Percentiles rank a stretch among this genome's conserved stretches.
phyloP scores from a whole-genome alignment of 306 rosid genomes.

The Psophocarpus tetragonolobus region DNA sequence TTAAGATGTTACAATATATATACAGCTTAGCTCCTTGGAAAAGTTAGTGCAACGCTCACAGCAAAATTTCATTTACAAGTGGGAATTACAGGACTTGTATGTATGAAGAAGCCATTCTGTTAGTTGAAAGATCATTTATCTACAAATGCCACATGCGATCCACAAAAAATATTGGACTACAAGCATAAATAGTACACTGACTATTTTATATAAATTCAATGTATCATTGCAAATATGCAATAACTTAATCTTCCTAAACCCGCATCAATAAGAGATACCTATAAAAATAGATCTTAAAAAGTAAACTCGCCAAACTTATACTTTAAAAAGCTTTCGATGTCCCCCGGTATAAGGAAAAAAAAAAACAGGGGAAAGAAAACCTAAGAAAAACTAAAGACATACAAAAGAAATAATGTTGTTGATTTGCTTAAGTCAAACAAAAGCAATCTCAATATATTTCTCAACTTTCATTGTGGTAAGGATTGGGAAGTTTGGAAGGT shows the following conservation, averaged over 20 bases:
- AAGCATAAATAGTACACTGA: neutral
- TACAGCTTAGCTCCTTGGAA: no score
- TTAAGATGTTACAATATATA: neutral
- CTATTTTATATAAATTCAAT: neutral
- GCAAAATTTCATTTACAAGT: neutral
- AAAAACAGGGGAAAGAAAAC: slow-evolving; percentile 30
- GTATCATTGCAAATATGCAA: neutral
- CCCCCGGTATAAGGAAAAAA: slow-evolving; percentile 27
- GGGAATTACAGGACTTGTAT: neutral
- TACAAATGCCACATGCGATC: neutral
- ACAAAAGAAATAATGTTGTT: neutral
- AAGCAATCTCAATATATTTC: slow-evolving; percentile 18
- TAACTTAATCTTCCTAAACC: slow-evolving; percentile 20
- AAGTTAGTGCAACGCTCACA: no score
- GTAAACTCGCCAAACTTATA: slow-evolving; percentile 16
- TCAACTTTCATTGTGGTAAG: neutral
- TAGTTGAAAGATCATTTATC: neutral
- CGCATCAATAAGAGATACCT: slow-evolving; percentile 25
- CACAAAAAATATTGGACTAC: neutral
- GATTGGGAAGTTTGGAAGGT: slow-evolving; percentile 3
- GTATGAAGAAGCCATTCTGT: neutral
- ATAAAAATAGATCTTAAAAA: neutral
- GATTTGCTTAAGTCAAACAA: slow-evolving; percentile 34
- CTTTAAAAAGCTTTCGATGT: slow-evolving; percentile 43
- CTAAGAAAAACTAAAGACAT: slow-evolving; percentile 20